Evolutionary conservation across 2,329 filamentous ascomycete genomes (phyloP).

Genomic region (Moelleriella libera): DNA sequence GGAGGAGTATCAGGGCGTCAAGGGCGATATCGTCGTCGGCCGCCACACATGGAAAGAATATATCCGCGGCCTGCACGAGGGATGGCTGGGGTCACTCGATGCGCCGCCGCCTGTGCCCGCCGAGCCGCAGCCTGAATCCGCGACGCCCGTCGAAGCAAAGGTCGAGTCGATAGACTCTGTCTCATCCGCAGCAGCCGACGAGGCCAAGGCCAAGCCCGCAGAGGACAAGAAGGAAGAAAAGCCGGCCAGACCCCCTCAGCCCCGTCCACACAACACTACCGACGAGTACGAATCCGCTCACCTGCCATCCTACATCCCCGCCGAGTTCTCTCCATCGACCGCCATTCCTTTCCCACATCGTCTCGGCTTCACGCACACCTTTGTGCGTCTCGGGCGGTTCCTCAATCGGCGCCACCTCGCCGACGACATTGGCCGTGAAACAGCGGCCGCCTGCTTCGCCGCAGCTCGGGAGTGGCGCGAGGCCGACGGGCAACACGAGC

Average conservation of each 20-base stretch:
- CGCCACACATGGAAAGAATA: slow-evolving; percentile 97
- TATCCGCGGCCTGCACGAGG: slow-evolving; percentile 81
- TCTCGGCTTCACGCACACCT: slow-evolving; percentile 83
- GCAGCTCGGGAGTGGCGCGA: slow-evolving; percentile 35
- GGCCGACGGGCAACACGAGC: slow-evolving; percentile 21
- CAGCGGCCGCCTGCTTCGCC: slow-evolving; percentile 69
- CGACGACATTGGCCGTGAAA: slow-evolving; percentile 74
- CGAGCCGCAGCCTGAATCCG: slow-evolving; percentile 9
- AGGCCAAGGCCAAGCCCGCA: slow-evolving; percentile 16
- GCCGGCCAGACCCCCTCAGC: slow-evolving; percentile 44
- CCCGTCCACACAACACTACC: slow-evolving; percentile 59
- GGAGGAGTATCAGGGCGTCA: slow-evolving; percentile 55
- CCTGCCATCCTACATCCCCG: slow-evolving; percentile 52
- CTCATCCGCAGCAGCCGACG: slow-evolving; percentile 5
- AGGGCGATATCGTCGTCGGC: slow-evolving; percentile 80
- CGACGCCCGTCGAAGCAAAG: slow-evolving; percentile 10
- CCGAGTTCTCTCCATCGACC: slow-evolving; percentile 57
- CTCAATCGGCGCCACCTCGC: slow-evolving; percentile 74
- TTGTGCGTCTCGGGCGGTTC: slow-evolving; percentile 75
- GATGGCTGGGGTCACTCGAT: slow-evolving; percentile 80
- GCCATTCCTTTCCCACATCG: slow-evolving; percentile 75
- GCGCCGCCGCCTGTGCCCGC: slow-evolving; percentile 20
- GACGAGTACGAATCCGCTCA: slow-evolving; percentile 54
- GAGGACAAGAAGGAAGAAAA: slow-evolving; percentile 32
- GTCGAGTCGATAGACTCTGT: slow-evolving; percentile 7